Evolutionary conservation across 805 yeast genomes (phyloP).

Genomic region (Candida krabiensis): DNA sequence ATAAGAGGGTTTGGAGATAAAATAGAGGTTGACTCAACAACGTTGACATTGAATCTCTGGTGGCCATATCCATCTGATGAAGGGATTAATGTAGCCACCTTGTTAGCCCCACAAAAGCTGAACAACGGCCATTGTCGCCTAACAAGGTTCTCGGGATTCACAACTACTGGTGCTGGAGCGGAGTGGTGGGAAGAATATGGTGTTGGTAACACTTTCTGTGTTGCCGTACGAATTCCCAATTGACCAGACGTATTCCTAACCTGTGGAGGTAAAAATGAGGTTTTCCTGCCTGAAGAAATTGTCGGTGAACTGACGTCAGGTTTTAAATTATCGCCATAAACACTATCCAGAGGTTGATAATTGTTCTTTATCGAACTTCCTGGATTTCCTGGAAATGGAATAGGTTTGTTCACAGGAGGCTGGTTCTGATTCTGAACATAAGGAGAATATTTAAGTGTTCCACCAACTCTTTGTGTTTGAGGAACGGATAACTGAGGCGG

Average conservation of each 20-base stretch:
- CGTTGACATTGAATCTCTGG: slow-evolving; percentile 34
- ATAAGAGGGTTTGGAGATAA: slow-evolving; percentile 48
- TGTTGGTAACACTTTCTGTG: slow-evolving; percentile 4
- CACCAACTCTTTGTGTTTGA: no score
- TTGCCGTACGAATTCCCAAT: not conserved
- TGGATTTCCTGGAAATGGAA: slow-evolving; percentile 6
- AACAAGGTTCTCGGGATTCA: slow-evolving; percentile 54
- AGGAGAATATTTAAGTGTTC: slow-evolving; percentile 19
- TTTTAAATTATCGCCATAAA: slow-evolving; percentile 19
- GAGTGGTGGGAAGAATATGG: slow-evolving; percentile 14
- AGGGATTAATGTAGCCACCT: slow-evolving; percentile 47
- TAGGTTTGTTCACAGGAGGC: slow-evolving; percentile 3
- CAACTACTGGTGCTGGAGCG: slow-evolving; percentile 37
- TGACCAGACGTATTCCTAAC: slow-evolving; percentile 5
- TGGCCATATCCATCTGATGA: slow-evolving; percentile 36
- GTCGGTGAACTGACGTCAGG: slow-evolving; percentile 18
- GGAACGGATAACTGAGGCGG: slow-evolving; percentile 1
- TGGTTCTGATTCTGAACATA: slow-evolving; percentile 12
- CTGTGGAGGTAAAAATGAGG: slow-evolving; percentile 19
- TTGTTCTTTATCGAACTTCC: slow-evolving; percentile 3
- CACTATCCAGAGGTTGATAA: slow-evolving; percentile 18
- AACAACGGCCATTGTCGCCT: slow-evolving; percentile 75
- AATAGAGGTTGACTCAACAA: slow-evolving; percentile 35
- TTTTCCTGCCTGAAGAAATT: slow-evolving; percentile 11
- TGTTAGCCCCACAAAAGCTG: slow-evolving; percentile 56